Conservation (phyloP, 768 basidiomycete genomes). For the Suillus cothurnatus region DNA sequence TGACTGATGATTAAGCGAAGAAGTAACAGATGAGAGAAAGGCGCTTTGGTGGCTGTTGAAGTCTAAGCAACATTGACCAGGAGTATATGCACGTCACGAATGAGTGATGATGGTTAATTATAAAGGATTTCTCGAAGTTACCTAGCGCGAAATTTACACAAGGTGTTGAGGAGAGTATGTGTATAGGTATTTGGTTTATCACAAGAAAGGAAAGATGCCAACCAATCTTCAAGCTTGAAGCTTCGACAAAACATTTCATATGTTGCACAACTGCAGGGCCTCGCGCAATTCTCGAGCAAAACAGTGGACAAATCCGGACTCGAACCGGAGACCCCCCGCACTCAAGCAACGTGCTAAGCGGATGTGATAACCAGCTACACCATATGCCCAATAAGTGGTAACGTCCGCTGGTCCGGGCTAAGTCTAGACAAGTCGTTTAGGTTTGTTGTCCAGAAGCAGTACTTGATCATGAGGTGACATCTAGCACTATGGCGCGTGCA, state of each 20-base stretch:
- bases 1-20: conserved; percentile 13
- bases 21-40: neutral
- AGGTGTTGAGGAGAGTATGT: neutral
- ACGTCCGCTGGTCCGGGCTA: neutral
- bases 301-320: conserved; percentile 41
- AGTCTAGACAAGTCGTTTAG: neutral
- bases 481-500: neutral
- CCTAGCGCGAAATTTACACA: too few species aligned
- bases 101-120: neutral
- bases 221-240: neutral
- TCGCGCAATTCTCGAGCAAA: neutral
- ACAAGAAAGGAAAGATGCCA: neutral
- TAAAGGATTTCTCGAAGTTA: neutral
- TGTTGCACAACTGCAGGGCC: neutral
- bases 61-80: too few species aligned
- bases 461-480: neutral
- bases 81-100: neutral
- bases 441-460: neutral
- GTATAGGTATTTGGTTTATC: neutral
- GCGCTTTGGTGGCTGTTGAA: neutral
- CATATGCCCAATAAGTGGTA: conserved; percentile 31
- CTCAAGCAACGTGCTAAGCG: conserved; percentile 37
- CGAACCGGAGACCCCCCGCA: conserved; percentile 44
- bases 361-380: conserved; percentile 45
- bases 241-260: neutral